These are phyloP conservation scores for Discostella stelligera DNA, from an alignment of 352 stramenopile genomes.

Conservation along the genomic window DNA sequence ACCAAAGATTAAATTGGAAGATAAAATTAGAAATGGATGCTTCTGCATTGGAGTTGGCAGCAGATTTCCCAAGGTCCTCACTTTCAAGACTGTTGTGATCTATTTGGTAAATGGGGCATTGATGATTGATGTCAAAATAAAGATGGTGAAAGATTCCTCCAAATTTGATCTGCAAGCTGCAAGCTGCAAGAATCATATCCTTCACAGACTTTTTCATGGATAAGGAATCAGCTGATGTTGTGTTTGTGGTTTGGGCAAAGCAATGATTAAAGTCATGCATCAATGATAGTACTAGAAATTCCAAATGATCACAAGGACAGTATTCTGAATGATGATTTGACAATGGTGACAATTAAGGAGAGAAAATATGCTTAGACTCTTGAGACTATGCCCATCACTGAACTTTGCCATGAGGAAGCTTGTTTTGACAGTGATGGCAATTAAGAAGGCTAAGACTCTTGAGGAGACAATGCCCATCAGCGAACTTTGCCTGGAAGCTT, in stretches of 20 bases:
- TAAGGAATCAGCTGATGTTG: constrained; percentile 1
- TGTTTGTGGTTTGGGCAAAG: background rate
- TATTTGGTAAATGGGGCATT: background rate
- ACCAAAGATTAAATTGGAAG: background rate
- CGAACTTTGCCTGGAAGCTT: background rate
- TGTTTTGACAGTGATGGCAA: background rate
- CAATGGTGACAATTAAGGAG: background rate
- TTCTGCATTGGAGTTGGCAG: too few relatives aligned
- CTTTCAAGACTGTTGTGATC: too few relatives aligned
- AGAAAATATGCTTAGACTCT: background rate
- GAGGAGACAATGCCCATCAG: too few relatives aligned
- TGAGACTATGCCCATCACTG: background rate
- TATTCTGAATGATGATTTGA: background rate
- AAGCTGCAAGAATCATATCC: background rate
- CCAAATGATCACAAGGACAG: background rate
- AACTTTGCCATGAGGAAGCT: too few relatives aligned
- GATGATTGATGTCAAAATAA: background rate
- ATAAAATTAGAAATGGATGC: background rate
- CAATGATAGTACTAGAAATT: background rate
- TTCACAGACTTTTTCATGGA: background rate
- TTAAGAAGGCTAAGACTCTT: background rate
- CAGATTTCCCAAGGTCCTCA: background rate
- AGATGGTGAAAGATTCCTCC: background rate
- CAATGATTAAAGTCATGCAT: background rate
- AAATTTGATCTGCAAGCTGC: background rate